A percentile compares a stretch with the other conserved stretches of the same genome.
Conservation (phyloP, 2,329 filamentous ascomycete genomes). For the Aspergillus nomiae region DNA sequence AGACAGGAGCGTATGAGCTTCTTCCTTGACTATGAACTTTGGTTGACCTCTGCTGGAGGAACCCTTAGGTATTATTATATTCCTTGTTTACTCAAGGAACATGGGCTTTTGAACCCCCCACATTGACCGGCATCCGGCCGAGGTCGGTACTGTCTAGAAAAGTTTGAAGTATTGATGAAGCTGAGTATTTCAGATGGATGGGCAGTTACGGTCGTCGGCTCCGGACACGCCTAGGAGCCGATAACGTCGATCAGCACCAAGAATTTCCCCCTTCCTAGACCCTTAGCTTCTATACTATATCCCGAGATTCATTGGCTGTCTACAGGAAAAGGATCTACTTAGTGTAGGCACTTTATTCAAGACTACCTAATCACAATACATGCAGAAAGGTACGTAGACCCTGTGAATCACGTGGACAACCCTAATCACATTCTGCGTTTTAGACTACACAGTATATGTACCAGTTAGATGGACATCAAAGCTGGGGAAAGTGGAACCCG, state of each 20-base stretch:
- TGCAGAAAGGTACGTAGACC: neutral
- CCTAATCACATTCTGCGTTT: neutral
- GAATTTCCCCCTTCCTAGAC: neutral
- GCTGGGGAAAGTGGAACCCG: neutral
- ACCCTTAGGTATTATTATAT: neutral
- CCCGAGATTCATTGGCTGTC: neutral
- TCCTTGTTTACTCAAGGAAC: neutral
- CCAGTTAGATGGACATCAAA: neutral
- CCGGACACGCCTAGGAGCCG: neutral
- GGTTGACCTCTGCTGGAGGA: neutral
- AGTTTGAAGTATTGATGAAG: neutral
- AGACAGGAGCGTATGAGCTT: neutral
- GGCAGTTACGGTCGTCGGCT: neutral
- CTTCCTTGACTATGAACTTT: neutral
- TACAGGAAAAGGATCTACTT: neutral
- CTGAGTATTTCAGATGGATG: neutral
- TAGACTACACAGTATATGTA: neutral
- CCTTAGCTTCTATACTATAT: conserved; percentile 1
- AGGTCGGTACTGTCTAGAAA: neutral
- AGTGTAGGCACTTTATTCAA: neutral
- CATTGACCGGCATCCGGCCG: neutral
- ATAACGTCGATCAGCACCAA: neutral
- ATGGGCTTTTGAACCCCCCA: neutral
- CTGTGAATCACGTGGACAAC: neutral
- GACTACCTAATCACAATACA: neutral